Evolutionary conservation across 495 filamentous ascomycete species (phyloP).

Genomic region (Barbatosphaeria neglecta): DNA sequence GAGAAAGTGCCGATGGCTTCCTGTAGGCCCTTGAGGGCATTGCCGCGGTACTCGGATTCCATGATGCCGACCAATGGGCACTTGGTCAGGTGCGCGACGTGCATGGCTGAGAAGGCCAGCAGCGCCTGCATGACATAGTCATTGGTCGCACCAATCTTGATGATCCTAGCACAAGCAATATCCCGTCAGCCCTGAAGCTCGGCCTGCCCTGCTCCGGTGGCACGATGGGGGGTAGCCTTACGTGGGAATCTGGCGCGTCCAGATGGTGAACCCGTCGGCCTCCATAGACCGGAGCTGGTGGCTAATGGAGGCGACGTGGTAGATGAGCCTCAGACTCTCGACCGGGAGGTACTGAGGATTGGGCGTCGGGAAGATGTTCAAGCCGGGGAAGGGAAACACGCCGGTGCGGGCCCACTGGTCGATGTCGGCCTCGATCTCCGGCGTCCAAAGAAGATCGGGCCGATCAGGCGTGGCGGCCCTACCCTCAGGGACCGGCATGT

Average conservation of each 20-base stretch:
- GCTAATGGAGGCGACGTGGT: conserved; percentile 80
- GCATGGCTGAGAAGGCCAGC: conserved; percentile 79
- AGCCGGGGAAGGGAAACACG: conserved; percentile 73
- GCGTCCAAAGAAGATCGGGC: conserved; percentile 71
- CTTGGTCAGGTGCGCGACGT: conserved; percentile 75
- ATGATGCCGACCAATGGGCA: conserved; percentile 74
- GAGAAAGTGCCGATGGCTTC: conserved; percentile 79
- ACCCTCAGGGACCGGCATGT: conserved; percentile 55
- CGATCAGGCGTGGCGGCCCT: conserved; percentile 54
- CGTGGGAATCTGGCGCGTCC: conserved; percentile 87
- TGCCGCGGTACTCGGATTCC: conserved; percentile 73
- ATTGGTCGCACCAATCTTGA: conserved; percentile 68
- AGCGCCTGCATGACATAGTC: conserved; percentile 89
- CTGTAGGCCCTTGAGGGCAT: conserved; percentile 78
- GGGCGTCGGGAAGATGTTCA: conserved; percentile 58
- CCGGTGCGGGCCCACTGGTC: conserved; percentile 77
- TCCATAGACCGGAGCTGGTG: conserved; percentile 67
- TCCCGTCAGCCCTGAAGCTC: conserved; percentile 12
- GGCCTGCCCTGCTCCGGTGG: background rate
- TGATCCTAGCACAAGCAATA: conserved; percentile 59
- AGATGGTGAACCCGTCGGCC: conserved; percentile 72
- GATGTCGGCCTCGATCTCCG: conserved; percentile 68
- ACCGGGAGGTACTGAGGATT: conserved; percentile 53
- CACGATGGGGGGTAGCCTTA: conserved; percentile 33
- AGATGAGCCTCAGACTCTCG: conserved; percentile 75